Evolutionary conservation across 306 rosid species (phyloP), one percentile per base, ranked within the genome.

Genomic region (Fragaria ananassa): DNA sequence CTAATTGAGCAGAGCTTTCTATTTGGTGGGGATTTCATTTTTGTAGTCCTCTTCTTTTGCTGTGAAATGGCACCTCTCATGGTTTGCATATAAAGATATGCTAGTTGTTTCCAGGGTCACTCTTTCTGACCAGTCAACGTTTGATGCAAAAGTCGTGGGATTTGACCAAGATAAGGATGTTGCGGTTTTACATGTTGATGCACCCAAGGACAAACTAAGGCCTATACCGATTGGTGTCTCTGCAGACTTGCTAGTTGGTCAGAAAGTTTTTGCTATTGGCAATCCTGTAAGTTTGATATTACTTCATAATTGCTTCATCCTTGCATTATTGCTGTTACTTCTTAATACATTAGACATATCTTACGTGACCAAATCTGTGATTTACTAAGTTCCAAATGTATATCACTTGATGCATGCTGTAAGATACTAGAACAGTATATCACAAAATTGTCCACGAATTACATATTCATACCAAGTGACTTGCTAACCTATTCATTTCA

Each of bases 91-190:
- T 80, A 85, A 83, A 77, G 19, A 45, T 70, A 75, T 53, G 88
- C 78, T 85, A 82, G 86, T 82, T 87, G 41, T 80, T 71, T 92
- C 78, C 90, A 96, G 99, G 91, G 97, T 91, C 80, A 96, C 98
- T 70, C 97, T 96, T 68, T 89, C 97, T 70, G 99, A 96, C 85
- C 99, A 96, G 79, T 68, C 93, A 75, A 92, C 98, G 21, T 96
- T 76, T 35, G 98, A 92, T 81, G 98, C 99, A 4, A 82, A 61
- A 84, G 90, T 96, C 72, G 98, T 96, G 81, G 99, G 99, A 47
- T 96, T 96, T 80, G 99, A 96, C 81, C 99, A 92, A 88, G 99
- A 96, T 85, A 96, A 96, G 87, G 98, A 96, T 79, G 99, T 96
- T 54, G 97, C 99, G 7, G 99, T 96, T 66, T 80, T 96, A 75